Evolutionary conservation across 371 early-diverging fungal genomes (phyloP).

Genomic region (Haplosporangium sp.): DNA sequence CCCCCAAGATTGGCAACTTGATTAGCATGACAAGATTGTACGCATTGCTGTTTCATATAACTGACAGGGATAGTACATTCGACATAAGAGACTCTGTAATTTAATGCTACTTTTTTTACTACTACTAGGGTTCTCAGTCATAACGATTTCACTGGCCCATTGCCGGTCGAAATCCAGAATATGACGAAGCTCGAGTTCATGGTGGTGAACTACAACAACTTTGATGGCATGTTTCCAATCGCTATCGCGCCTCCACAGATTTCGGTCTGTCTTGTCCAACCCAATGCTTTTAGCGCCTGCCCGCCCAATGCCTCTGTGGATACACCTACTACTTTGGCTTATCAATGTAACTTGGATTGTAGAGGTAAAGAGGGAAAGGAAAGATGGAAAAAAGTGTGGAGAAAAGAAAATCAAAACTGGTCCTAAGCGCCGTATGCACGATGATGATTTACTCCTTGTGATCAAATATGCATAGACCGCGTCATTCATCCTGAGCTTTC

Average conservation of each 20-base stretch:
- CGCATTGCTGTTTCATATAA: slow-evolving; percentile 2
- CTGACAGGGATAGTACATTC: background rate
- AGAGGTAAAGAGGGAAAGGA: slow-evolving; percentile 7
- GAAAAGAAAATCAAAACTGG: background rate
- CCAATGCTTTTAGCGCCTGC: slow-evolving; percentile 64
- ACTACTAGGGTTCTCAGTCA: slow-evolving; percentile 58
- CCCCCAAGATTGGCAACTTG: slow-evolving; percentile 25
- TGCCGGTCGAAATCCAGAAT: slow-evolving; percentile 60
- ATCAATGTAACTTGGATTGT: slow-evolving; percentile 66
- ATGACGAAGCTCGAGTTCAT: slow-evolving; percentile 58
- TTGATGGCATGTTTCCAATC: slow-evolving; percentile 64
- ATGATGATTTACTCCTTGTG: background rate
- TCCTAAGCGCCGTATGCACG: too few relatives aligned
- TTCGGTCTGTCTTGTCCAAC: slow-evolving; percentile 61
- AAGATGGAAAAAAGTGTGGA: background rate
- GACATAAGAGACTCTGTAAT: too few relatives aligned
- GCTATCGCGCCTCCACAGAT: slow-evolving; percentile 58
- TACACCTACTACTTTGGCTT: slow-evolving; percentile 60
- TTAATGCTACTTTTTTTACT: background rate
- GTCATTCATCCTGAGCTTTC: slow-evolving; percentile 14
- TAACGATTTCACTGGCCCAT: slow-evolving; percentile 58
- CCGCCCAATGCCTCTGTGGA: slow-evolving; percentile 58
- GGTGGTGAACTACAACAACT: slow-evolving; percentile 60
- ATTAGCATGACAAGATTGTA: slow-evolving; percentile 56
- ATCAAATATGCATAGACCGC: slow-evolving; percentile 24